A percentile compares a stretch with the other conserved stretches of the same genome.
Conservation (phyloP, 2,329 filamentous ascomycete genomes). For the Talaromyces atroroseus region DNA sequence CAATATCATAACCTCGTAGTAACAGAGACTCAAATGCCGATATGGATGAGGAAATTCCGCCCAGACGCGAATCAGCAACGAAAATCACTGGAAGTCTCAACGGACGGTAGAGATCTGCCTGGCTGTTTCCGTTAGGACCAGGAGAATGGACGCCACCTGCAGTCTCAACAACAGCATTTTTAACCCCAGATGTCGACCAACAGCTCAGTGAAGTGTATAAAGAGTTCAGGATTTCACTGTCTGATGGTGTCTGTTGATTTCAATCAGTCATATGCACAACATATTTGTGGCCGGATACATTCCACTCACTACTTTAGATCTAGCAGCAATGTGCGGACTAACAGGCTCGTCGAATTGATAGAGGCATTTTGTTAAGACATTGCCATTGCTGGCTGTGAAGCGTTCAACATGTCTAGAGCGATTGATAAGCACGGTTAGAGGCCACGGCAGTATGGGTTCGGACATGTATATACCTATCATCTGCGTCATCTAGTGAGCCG, state of each 20-base stretch:
- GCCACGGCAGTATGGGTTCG: neutral
- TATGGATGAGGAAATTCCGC: conserved; percentile 75
- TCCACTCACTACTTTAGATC: conserved; percentile 34
- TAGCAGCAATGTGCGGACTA: conserved; percentile 71
- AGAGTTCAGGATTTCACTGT: conserved; percentile 46
- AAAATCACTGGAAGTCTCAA: conserved; percentile 68
- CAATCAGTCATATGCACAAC: neutral
- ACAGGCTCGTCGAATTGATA: conserved; percentile 68
- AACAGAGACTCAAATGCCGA: conserved; percentile 72
- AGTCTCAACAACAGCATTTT: conserved; percentile 70
- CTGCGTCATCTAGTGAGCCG: conserved; percentile 62
- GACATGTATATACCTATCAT: conserved; percentile 51
- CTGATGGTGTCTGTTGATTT: conserved; percentile 42
- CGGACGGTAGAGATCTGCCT: conserved; percentile 71
- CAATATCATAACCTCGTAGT: conserved; percentile 73
- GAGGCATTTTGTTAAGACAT: conserved; percentile 55
- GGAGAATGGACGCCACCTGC: conserved; percentile 79
- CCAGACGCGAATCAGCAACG: conserved; percentile 68
- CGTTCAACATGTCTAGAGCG: conserved; percentile 57
- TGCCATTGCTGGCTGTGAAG: conserved; percentile 45
- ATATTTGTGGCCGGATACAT: conserved; percentile 6
- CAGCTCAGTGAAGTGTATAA: conserved; percentile 42
- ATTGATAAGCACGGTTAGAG: neutral
- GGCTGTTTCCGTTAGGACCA: conserved; percentile 66
- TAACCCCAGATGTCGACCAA: conserved; percentile 34